Evolutionary conservation across 2,329 filamentous ascomycete species (phyloP).

Genomic region (Berkeleyomyces basicola): DNA sequence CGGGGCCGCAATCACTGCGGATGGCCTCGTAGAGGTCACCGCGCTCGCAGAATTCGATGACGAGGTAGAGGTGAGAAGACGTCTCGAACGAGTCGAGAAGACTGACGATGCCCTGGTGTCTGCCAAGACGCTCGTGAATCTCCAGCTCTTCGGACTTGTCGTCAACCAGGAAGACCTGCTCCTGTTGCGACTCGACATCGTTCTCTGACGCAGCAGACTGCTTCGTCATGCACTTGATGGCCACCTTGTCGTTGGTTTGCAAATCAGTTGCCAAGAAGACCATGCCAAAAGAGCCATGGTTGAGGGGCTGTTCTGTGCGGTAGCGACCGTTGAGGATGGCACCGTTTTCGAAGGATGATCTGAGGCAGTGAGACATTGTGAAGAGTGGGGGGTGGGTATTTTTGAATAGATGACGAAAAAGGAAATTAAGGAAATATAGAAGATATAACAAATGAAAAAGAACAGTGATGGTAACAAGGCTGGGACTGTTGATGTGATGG

Average conservation of each 20-base stretch:
- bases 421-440: slow-evolving; percentile 15
- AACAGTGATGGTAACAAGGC: slow-evolving; percentile 10
- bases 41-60: slow-evolving; percentile 87
- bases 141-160: slow-evolving; percentile 67
- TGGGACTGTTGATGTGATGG: slow-evolving; percentile 11
- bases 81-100: slow-evolving; percentile 85
- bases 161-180: slow-evolving; percentile 50
- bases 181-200: slow-evolving; percentile 31
- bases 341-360: slow-evolving; percentile 62
- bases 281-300: slow-evolving; percentile 98
- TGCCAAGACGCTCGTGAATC: slow-evolving; percentile 62
- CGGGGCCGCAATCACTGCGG: slow-evolving; percentile 66
- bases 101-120: slow-evolving; percentile 87
- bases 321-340: slow-evolving; percentile 79
- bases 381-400: slow-evolving; percentile 12
- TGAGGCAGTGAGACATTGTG: slow-evolving; percentile 61
- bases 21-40: slow-evolving; percentile 97
- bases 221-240: slow-evolving; percentile 94
- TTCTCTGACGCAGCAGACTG: slow-evolving; percentile 37
- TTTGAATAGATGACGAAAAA: slow-evolving; percentile 6
- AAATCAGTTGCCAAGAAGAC: slow-evolving; percentile 84
- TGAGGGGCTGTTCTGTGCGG: slow-evolving; percentile 80
- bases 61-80: slow-evolving; percentile 73
- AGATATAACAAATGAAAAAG: slow-evolving; percentile 9
- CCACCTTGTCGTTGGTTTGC: slow-evolving; percentile 61